Conservation (phyloP, 345 rosid species). For the Citrus cavaleriei region DNA sequence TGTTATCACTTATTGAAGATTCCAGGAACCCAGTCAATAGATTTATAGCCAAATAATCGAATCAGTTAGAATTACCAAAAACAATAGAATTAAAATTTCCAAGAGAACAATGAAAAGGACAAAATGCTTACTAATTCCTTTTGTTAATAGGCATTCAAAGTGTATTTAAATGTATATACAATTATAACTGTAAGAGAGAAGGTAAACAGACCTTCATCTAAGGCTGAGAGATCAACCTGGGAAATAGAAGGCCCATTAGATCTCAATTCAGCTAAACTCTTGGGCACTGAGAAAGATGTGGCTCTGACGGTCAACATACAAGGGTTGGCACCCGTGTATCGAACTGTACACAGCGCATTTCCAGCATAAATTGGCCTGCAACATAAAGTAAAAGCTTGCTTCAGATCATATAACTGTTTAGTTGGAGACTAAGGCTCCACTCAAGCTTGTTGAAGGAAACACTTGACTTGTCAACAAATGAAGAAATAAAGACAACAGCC, state of each 20-base stretch:
- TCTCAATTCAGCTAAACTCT: conserved; percentile 30
- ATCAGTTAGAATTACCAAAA: background rate
- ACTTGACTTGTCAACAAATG: background rate
- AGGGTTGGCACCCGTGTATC: conserved; percentile 69
- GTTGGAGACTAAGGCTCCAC: background rate
- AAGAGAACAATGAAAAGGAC: background rate
- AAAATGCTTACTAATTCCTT: background rate
- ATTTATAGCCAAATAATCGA: background rate
- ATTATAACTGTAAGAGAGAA: conserved; percentile 7
- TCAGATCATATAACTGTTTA: conserved; percentile 4
- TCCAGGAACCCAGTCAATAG: background rate
- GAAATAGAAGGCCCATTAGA: conserved; percentile 64
- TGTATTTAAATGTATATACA: background rate
- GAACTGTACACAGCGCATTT: conserved; percentile 85
- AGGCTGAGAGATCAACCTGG: conserved; percentile 87
- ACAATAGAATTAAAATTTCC: background rate
- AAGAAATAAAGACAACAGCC: background rate
- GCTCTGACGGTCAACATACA: conserved; percentile 81
- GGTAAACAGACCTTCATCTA: conserved; percentile 65
- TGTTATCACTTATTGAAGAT: background rate
- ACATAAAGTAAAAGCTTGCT: conserved; percentile 4
- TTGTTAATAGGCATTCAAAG: background rate
- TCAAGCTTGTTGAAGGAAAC: background rate
- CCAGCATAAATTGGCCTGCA: conserved; percentile 98
- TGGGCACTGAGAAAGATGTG: conserved; percentile 65